phyloP scores from a whole-genome alignment of 257 asterid species.

The Lycium ferocissimum region DNA sequence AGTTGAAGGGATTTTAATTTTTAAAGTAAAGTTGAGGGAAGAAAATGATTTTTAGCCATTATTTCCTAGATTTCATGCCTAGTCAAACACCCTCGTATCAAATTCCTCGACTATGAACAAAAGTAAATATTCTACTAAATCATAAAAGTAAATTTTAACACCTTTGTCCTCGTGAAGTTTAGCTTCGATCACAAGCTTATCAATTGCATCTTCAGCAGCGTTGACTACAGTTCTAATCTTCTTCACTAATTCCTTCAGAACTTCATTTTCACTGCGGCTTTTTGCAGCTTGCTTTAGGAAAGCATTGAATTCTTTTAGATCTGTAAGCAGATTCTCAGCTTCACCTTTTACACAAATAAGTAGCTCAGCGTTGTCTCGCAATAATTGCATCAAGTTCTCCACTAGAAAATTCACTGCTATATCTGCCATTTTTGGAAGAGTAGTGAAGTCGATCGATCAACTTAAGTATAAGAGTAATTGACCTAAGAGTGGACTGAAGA shows the following conservation, averaged over 20 bases:
- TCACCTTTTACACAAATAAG: background rate
- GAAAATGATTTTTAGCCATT: no score
- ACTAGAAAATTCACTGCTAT: background rate
- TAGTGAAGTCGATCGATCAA: no score
- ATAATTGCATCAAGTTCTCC: slow-evolving; percentile 44
- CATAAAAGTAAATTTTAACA: no score
- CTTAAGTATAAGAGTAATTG: no score
- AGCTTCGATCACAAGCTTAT: slow-evolving; percentile 15
- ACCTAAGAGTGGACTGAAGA: no score
- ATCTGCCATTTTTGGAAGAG: slow-evolving; percentile 10
- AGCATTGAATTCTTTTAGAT: background rate
- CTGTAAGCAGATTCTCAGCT: background rate
- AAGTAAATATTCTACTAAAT: no score
- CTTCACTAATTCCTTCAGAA: background rate
- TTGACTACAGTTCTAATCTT: slow-evolving; percentile 29
- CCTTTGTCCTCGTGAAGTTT: slow-evolving; percentile 20
- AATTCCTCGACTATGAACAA: no score
- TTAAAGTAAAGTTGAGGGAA: no score
- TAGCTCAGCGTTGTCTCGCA: background rate
- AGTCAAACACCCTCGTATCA: background rate
- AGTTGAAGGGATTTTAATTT: no score
- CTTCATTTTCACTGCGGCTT: background rate
- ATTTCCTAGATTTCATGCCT: no score
- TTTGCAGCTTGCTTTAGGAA: background rate
- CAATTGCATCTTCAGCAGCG: slow-evolving; percentile 39